These are phyloP conservation scores for Strigomonas oncopelti DNA, from an alignment of 208 protist species.

Conservation along the genomic window DNA sequence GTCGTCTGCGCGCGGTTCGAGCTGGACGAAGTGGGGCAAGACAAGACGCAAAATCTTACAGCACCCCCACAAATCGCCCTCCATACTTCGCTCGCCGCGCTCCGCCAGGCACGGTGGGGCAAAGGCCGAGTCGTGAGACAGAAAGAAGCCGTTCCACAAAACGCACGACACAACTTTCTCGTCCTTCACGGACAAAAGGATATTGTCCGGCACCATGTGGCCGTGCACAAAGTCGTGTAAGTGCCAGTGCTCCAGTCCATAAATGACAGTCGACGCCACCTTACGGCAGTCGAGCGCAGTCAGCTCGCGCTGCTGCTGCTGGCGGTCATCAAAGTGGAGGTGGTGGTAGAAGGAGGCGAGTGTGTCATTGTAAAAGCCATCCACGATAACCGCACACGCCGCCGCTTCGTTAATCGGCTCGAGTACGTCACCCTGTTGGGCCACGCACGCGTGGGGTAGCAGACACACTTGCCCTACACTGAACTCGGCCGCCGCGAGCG, in stretches of 20 bases:
- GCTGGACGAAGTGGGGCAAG: constrained; percentile 25
- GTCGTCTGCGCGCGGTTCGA: constrained; percentile 27
- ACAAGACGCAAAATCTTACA: constrained; percentile 41
- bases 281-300: not conserved
- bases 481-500: not conserved
- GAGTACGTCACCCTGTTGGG: constrained; percentile 63
- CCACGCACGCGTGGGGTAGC: constrained; percentile 52
- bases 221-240: constrained; percentile 70
- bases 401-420: constrained; percentile 23
- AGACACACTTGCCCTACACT: constrained; percentile 9
- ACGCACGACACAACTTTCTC: not conserved
- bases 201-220: constrained; percentile 62
- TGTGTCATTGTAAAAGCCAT: constrained; percentile 78
- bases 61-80: constrained; percentile 68
- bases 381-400: constrained; percentile 50
- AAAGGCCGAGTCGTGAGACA: constrained; percentile 16
- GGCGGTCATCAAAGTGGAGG: constrained; percentile 18
- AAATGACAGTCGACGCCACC: constrained; percentile 62
- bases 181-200: constrained; percentile 50
- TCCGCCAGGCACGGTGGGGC: constrained; percentile 46
- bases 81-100: constrained; percentile 34
- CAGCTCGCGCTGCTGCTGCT: constrained; percentile 6
- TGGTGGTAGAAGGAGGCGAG: constrained; percentile 25
- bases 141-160: constrained; percentile 10
- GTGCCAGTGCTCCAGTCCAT: constrained; percentile 85